Percentiles rank a stretch among this genome's conserved stretches.
Conservation (phyloP, 169 alveolate genomes). For the Babesia microti region DNA sequence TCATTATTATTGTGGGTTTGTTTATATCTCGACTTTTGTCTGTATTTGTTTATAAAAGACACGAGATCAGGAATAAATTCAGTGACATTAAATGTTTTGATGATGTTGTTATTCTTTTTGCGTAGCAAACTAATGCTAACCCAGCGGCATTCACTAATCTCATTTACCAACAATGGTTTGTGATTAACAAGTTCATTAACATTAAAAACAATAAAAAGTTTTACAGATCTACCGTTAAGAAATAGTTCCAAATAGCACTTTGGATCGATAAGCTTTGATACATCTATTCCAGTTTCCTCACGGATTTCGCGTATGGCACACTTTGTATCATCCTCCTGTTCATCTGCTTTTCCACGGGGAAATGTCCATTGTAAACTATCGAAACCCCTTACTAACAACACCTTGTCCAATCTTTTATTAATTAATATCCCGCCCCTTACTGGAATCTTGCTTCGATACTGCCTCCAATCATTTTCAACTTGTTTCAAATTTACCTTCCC, state of each 20-base stretch:
- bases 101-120: constrained; percentile 9
- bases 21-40: neutral
- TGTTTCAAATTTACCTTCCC: constrained; percentile 56
- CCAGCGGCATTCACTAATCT: constrained; percentile 72
- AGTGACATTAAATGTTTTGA: constrained; percentile 21
- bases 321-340: constrained; percentile 76
- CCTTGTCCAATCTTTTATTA: constrained; percentile 62
- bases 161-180: constrained; percentile 69
- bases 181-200: constrained; percentile 57
- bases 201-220: constrained; percentile 75
- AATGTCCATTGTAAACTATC: constrained; percentile 74
- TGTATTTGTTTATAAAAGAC: constrained; percentile 11
- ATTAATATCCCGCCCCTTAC: constrained; percentile 77
- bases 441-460: constrained; percentile 69
- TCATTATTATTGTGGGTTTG: neutral
- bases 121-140: constrained; percentile 44
- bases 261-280: constrained; percentile 55
- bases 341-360: constrained; percentile 90
- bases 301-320: constrained; percentile 86
- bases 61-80: constrained; percentile 30
- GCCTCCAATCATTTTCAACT: constrained; percentile 57
- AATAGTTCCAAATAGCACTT: constrained; percentile 58
- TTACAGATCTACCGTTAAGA: constrained; percentile 58
- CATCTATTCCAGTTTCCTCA: constrained; percentile 86
- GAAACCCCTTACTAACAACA: constrained; percentile 73